Evolutionary conservation across 306 rosid species (phyloP).

Genomic region (Quercus suber): DNA sequence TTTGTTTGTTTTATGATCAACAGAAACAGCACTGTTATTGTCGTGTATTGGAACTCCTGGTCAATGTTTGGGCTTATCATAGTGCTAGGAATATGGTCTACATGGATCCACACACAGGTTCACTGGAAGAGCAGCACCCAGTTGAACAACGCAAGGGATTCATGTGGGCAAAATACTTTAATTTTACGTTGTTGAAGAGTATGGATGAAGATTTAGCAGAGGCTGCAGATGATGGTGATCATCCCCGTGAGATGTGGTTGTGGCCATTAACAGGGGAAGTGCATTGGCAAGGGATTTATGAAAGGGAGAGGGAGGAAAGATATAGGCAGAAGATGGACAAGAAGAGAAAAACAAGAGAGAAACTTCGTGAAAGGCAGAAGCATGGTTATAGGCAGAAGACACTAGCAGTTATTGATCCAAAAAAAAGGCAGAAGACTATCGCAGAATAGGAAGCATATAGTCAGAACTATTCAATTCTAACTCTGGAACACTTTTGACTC

Average conservation of each 20-base stretch:
- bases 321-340: constrained; percentile 95
- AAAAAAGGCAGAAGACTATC: constrained; percentile 63
- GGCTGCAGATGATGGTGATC: constrained; percentile 87
- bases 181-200: constrained; percentile 62
- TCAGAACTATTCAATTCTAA: constrained; percentile 8
- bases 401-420: constrained; percentile 33
- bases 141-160: constrained; percentile 64
- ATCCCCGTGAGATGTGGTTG: constrained; percentile 66
- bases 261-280: constrained; percentile 97
- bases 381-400: constrained; percentile 83
- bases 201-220: constrained; percentile 97
- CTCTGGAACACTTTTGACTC: constrained; percentile 2
- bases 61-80: constrained; percentile 97
- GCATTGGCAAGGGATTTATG: constrained; percentile 93
- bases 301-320: constrained; percentile 89
- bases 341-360: constrained; percentile 80
- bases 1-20: constrained; percentile 9
- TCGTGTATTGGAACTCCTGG: constrained; percentile 78
- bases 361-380: constrained; percentile 66
- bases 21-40: constrained; percentile 89
- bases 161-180: constrained; percentile 85
- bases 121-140: constrained; percentile 79
- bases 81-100: constrained; percentile 88
- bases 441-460: constrained; percentile 51
- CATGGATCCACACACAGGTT: constrained; percentile 69